Evolutionary conservation across 257 asterid species (phyloP).

Genomic region (Gentiana straminea): DNA sequence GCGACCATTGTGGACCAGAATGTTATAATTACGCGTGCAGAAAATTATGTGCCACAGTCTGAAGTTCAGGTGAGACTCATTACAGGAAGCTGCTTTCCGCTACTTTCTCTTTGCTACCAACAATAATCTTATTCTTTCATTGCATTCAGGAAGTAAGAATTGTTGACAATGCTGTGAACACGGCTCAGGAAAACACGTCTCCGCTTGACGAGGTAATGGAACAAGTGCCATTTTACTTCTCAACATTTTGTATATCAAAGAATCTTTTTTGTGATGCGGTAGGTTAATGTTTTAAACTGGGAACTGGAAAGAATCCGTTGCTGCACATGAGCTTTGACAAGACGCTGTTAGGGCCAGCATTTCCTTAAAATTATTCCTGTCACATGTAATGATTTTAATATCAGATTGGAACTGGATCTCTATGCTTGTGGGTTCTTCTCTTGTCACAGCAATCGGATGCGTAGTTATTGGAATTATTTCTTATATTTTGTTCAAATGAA

Average conservation of each 20-base stretch:
- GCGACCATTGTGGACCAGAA: slow-evolving; percentile 79
- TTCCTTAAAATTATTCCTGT: too few relatives aligned
- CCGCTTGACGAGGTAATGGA: slow-evolving; percentile 47
- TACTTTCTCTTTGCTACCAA: background rate
- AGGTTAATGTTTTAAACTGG: background rate
- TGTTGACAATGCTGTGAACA: slow-evolving; percentile 28
- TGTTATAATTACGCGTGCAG: slow-evolving; percentile 48
- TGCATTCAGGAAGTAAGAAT: slow-evolving; percentile 31
- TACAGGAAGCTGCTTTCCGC: slow-evolving; percentile 2
- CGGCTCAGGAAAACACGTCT: slow-evolving; percentile 25
- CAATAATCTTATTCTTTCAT: slow-evolving; percentile 3
- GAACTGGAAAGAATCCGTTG: too few relatives aligned
- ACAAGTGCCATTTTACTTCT: background rate
- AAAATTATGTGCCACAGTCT: slow-evolving; percentile 44
- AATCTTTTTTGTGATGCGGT: background rate
- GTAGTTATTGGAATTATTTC: too few relatives aligned
- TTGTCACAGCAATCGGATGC: too few relatives aligned
- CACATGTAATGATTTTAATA: too few relatives aligned
- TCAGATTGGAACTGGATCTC: too few relatives aligned
- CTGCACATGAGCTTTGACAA: too few relatives aligned
- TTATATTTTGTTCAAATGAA: too few relatives aligned
- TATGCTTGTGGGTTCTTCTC: too few relatives aligned
- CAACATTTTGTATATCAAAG: background rate
- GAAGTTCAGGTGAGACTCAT: slow-evolving; percentile 30
- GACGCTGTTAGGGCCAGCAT: too few relatives aligned